Base-by-base conservation (phyloP, 192 early-diverging fungal species). In the Jimgerdemannia flammicorona region DNA sequence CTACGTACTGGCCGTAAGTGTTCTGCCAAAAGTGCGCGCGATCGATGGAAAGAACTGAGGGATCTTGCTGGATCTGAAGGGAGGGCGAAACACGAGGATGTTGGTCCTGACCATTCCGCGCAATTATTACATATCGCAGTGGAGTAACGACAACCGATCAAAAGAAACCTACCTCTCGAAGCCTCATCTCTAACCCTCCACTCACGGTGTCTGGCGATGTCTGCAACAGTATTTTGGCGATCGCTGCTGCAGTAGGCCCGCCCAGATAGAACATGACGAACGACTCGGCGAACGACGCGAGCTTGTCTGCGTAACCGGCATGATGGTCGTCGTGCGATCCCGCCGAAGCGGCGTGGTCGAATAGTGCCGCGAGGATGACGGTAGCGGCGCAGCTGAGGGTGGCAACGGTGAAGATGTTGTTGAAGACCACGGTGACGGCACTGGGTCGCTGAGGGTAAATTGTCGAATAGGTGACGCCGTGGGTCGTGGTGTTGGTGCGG, bases 1-100 rank as follows among this genome's bases (percentile, higher is more conserved):
- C 88, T 19, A 89, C 79, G 19, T 82, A 67, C 66, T 86, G 83
- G 3, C 83, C 84, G 73, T 84, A 85, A 0, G 86, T 86, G 67
- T 87, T 89, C 44, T 83, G 85, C 88, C 88, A 89, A 49, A 89
- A 81, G 79, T 89, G 88, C 3, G 85, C 78, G 7, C 82, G 69
- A 20, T 82, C 82, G 20, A 89, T 78, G 4, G 77, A 70, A n/a
- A 85, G 4, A 18, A 89, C 84, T 8, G 74, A 71, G 73, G 86
- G 82, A 70, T 87, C 76, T 66, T 74, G 81, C n/a, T 73, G 72
- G 43, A 84, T 80, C 79, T 84, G 64, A 10, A 59, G 14, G 14
- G 14, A 59, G 49, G 49, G 14, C 49, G 8, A 59, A 59, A 14
- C 0, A 29, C 1, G 29, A 1, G 29, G 29, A 29, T 29, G 29